phyloP scores from a whole-genome alignment of 768 basidiomycete species.

The Galerina sulciceps region DNA sequence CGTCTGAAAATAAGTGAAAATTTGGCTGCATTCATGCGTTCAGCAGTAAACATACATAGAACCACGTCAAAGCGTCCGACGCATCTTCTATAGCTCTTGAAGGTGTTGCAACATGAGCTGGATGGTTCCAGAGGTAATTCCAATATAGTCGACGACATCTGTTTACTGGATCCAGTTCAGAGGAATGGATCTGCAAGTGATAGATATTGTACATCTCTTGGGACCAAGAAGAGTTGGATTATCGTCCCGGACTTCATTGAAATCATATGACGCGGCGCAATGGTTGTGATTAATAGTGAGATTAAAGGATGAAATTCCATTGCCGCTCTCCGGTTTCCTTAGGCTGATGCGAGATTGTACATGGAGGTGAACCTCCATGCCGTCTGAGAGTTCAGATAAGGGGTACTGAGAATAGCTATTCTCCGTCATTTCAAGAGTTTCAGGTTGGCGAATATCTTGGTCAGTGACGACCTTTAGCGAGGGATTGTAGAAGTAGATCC shows the following conservation, averaged over 20 bases:
- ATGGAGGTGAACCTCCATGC: slow-evolving; percentile 48
- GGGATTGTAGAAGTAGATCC: slow-evolving; percentile 53
- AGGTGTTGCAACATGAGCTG: slow-evolving; percentile 46
- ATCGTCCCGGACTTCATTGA: slow-evolving; percentile 33
- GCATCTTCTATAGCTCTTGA: slow-evolving; percentile 48
- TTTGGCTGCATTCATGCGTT: background rate
- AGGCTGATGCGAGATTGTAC: slow-evolving; percentile 21
- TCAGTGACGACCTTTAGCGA: slow-evolving; percentile 46
- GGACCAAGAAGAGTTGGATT: slow-evolving; percentile 31
- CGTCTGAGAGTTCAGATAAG: slow-evolving; percentile 34
- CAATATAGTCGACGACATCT: slow-evolving; percentile 53
- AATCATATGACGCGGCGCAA: slow-evolving; percentile 48
- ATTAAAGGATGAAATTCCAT: slow-evolving; percentile 30
- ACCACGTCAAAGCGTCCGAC: slow-evolving; percentile 54
- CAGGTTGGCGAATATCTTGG: slow-evolving; percentile 50
- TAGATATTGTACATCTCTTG: slow-evolving; percentile 23
- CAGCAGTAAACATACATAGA: slow-evolving; percentile 35
- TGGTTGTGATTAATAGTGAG: slow-evolving; percentile 51
- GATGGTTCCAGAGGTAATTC: slow-evolving; percentile 55
- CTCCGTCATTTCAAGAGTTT: slow-evolving; percentile 32
- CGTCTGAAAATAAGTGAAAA: slow-evolving; percentile 27
- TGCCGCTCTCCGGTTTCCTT: slow-evolving; percentile 19
- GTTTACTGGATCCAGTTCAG: slow-evolving; percentile 34
- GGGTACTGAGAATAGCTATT: slow-evolving; percentile 31
- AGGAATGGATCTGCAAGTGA: background rate